These are phyloP conservation scores for Termitomyces sp. DNA, from an alignment of 768 basidiomycete genomes.

Conservation along the genomic window DNA sequence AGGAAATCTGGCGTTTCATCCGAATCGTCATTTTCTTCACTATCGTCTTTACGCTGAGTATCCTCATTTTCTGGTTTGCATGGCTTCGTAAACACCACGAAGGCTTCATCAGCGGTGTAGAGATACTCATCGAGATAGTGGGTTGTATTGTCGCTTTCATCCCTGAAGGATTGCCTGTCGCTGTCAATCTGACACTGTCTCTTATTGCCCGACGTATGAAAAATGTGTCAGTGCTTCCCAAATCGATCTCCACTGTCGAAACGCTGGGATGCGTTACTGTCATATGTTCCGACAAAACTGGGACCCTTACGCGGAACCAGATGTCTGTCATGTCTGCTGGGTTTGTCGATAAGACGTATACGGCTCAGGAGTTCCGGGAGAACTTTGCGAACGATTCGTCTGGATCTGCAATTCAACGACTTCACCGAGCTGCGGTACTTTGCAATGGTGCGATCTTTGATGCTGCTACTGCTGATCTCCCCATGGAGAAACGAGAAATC, in stretches of 20 bases:
- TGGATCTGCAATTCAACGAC: slow-evolving; percentile 12
- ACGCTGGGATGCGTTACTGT: slow-evolving; percentile 58
- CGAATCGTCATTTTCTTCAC: slow-evolving; percentile 42
- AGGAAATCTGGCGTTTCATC: slow-evolving; percentile 45
- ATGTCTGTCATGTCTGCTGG: slow-evolving; percentile 50
- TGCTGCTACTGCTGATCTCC: slow-evolving; percentile 15
- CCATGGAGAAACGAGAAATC: slow-evolving; percentile 25
- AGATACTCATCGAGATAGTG: slow-evolving; percentile 50
- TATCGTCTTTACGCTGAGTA: slow-evolving; percentile 32
- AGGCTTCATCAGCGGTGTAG: slow-evolving; percentile 42
- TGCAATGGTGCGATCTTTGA: slow-evolving; percentile 56
- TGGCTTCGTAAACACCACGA: slow-evolving; percentile 38
- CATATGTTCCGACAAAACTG: slow-evolving; percentile 48
- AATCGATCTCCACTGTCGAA: slow-evolving; percentile 60
- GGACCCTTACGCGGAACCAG: slow-evolving; percentile 52
- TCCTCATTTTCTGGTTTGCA: slow-evolving; percentile 36
- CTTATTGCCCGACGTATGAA: slow-evolving; percentile 15
- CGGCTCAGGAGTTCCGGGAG: slow-evolving; percentile 16
- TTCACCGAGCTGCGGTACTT: slow-evolving; percentile 34
- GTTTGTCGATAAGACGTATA: slow-evolving; percentile 24
- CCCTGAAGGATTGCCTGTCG: slow-evolving; percentile 50
- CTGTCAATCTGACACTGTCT: slow-evolving; percentile 45
- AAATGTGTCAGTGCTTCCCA: slow-evolving; percentile 16
- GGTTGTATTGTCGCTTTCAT: slow-evolving; percentile 34
- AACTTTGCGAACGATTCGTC: slow-evolving; percentile 1